phyloP scores from a whole-genome alignment of 2,329 filamentous ascomycete genomes.

The Monilinia fructicola region DNA sequence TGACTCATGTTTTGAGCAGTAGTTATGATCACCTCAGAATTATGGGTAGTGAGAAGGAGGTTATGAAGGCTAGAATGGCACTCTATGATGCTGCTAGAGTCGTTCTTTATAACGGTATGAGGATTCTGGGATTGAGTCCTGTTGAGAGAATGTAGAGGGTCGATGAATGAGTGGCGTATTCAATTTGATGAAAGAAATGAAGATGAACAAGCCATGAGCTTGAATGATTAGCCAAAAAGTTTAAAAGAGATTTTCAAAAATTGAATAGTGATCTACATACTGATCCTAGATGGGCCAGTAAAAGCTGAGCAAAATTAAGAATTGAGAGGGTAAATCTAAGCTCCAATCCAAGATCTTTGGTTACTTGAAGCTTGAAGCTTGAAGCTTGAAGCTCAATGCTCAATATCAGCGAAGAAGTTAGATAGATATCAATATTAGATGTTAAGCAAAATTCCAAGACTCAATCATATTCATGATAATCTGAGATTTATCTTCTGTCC shows the following conservation, averaged over 20 bases:
- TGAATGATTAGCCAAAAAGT: background rate
- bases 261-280: background rate
- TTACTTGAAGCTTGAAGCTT: background rate
- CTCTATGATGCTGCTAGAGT: slow-evolving; percentile 74
- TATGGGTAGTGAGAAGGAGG: slow-evolving; percentile 71
- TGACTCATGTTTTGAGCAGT: slow-evolving; percentile 76
- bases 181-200: background rate
- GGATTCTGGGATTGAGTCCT: slow-evolving; percentile 72
- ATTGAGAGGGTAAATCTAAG: background rate
- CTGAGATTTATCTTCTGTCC: too few relatives aligned
- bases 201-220: background rate
- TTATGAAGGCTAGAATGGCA: slow-evolving; percentile 71
- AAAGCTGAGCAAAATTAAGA: background rate
- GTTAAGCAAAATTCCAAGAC: too few relatives aligned
- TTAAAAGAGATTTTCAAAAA: background rate
- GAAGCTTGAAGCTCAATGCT: background rate
- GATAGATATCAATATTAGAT: too few relatives aligned
- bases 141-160: slow-evolving; percentile 52
- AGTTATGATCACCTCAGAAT: slow-evolving; percentile 82
- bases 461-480: too few relatives aligned
- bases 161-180: too few relatives aligned
- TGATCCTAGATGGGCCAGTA: background rate
- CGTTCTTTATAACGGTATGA: slow-evolving; percentile 82
- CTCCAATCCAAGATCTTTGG: background rate
- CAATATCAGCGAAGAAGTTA: too few relatives aligned